These are phyloP conservation scores for Hymenoscyphus occultus DNA, from an alignment of 2,329 filamentous ascomycete species.

Conservation along the genomic window DNA sequence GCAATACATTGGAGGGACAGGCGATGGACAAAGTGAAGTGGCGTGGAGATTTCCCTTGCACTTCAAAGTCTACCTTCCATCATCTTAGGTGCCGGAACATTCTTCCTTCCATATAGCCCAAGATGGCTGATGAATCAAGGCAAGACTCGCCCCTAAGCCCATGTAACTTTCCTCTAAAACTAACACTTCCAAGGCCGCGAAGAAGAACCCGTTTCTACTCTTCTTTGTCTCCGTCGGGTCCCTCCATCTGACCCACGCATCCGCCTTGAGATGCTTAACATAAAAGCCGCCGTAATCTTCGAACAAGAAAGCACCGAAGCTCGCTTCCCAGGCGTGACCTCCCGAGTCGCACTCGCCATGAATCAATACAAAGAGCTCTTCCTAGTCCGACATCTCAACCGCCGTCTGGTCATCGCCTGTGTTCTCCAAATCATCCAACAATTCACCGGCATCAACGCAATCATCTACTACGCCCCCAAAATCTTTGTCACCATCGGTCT, in stretches of 20 bases:
- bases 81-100: slow-evolving; percentile 49
- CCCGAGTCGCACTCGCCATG: slow-evolving; percentile 8
- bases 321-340: slow-evolving; percentile 48
- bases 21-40: slow-evolving; percentile 39
- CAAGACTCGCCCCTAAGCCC: slow-evolving; percentile 10
- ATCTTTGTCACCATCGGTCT: slow-evolving; percentile 51
- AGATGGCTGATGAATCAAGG: slow-evolving; percentile 54
- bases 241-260: slow-evolving; percentile 54
- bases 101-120: slow-evolving; percentile 56
- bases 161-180: background rate
- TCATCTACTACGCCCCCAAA: slow-evolving; percentile 52
- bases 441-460: slow-evolving; percentile 48
- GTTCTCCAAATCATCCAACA: slow-evolving; percentile 43
- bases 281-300: slow-evolving; percentile 55
- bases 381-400: slow-evolving; percentile 52
- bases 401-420: slow-evolving; percentile 56
- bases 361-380: slow-evolving; percentile 49
- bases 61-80: slow-evolving; percentile 57
- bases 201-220: slow-evolving; percentile 46
- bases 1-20: slow-evolving; percentile 41
- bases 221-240: slow-evolving; percentile 53
- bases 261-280: slow-evolving; percentile 53
- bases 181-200: slow-evolving; percentile 41
- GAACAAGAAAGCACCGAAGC: slow-evolving; percentile 53
- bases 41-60: slow-evolving; percentile 42